Evolutionary conservation across 2,329 filamentous ascomycete genomes (phyloP).

Genomic region (Akanthomyces dipterigenus): DNA sequence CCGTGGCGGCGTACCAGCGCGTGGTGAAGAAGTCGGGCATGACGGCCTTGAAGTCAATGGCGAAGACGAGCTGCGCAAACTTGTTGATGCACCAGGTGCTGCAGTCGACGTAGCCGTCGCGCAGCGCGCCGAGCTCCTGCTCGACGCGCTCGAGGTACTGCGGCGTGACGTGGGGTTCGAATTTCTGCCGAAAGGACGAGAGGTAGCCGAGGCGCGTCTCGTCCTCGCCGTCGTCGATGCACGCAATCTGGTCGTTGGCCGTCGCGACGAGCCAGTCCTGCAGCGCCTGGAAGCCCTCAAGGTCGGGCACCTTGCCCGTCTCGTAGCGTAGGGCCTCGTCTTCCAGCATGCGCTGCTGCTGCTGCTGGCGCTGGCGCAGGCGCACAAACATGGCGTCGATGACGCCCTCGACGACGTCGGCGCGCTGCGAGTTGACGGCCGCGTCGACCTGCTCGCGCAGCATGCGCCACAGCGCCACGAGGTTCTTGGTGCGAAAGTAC

Average conservation of each 20-base stretch:
- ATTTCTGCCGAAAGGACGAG: conserved; percentile 75
- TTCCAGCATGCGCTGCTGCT: conserved; percentile 83
- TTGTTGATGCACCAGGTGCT: conserved; percentile 86
- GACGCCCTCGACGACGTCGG: conserved; percentile 89
- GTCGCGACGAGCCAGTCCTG: conserved; percentile 96
- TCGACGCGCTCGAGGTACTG: conserved; percentile 72
- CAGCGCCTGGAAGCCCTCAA: conserved; percentile 67
- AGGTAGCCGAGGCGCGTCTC: conserved; percentile 73
- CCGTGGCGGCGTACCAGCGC: conserved; percentile 78
- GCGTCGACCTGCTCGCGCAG: conserved; percentile 85
- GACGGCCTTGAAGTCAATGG: conserved; percentile 78
- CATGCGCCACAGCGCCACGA: conserved; percentile 97
- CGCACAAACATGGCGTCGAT: conserved; percentile 93
- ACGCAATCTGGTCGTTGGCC: conserved; percentile 97
- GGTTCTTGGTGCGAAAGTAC: conserved; percentile 84
- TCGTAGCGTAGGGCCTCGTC: conserved; percentile 75
- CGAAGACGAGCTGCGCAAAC: conserved; percentile 83
- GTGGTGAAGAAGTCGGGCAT: conserved; percentile 86
- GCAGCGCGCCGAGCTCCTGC: conserved; percentile 65
- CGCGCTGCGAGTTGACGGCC: conserved; percentile 74
- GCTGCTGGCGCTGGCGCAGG: conserved; percentile 72
- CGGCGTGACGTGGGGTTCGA: conserved; percentile 72
- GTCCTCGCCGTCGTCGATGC: conserved; percentile 86
- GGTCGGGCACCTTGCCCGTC: conserved; percentile 42
- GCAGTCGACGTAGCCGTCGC: conserved; percentile 90